Base-by-base conservation (phyloP, 202 grass and related monocot genomes). In the Schoenoplectus tabernaemontani region DNA sequence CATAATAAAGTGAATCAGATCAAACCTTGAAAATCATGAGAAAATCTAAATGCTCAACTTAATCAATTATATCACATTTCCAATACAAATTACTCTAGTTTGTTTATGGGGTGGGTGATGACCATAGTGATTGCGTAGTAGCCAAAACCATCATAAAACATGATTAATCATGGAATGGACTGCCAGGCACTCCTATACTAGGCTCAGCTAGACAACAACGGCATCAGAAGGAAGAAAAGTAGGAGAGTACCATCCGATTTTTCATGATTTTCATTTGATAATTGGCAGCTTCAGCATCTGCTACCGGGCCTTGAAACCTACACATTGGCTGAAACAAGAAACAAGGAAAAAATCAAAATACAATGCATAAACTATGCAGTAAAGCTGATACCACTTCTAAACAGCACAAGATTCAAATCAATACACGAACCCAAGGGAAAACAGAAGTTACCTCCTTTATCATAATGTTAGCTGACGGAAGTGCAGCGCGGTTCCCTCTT, bases 391-490 rank as follows among this genome's bases (percentile, higher is more conserved):
- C 36, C 53, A 83, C 16, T 43, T 58, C 0, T 2, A 70, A 78
- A 7, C 33, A 72, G 9, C 37, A 76, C 59, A 17, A 67, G 4
- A 47, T 75, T 37, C 41, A 32, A 50, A 22, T 19, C 47, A 68
- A 17, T 38, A 17, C 15, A 11, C 34, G 32, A 2, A 81, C 59
- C 51, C 8, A 86, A 82, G 23, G 70, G 17, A 80, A 34, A 89
- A 64, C 75, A 46, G 20, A 30, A 64, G 44, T 34, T 68, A 97
- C 95, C 95, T 97, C 91, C 75, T 89, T 97, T 73, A 97, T 94
- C 95, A 97, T 97, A 87, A 97, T 97, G 10, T 79, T 89, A 39
- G 89, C 86, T 77, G 91, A 97, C 86, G 91, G 95, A 83, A 97
- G 91, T 66, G 95, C 91, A 60, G 95, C 84, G 44, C 91, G 87